Evolutionary conservation across 2,329 filamentous ascomycete species (phyloP).

Genomic region (Alternaria metachromatica): DNA sequence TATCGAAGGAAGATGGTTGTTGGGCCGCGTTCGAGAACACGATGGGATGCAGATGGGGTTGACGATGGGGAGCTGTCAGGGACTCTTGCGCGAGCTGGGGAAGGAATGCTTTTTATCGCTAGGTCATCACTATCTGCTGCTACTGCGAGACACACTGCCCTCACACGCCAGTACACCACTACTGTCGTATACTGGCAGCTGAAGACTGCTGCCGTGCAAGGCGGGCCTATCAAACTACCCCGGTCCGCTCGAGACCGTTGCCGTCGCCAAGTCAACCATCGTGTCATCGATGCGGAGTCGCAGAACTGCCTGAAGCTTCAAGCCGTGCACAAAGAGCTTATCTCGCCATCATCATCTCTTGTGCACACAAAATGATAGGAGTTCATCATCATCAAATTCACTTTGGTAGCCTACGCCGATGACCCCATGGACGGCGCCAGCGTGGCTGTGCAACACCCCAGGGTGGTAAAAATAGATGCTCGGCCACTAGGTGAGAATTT

Average conservation of each 20-base stretch:
- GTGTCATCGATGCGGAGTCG: neutral
- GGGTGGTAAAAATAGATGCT: slow-evolving; percentile 10
- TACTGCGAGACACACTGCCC: slow-evolving; percentile 13
- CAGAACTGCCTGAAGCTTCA: neutral
- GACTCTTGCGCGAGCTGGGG: neutral
- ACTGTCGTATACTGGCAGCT: slow-evolving; percentile 24
- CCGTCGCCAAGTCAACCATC: neutral
- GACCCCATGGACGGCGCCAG: neutral
- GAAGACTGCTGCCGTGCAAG: slow-evolving; percentile 28
- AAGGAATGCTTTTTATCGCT: neutral
- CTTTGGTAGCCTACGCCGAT: neutral
- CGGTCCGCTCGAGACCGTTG: slow-evolving; percentile 17
- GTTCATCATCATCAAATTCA: neutral
- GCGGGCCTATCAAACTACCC: slow-evolving; percentile 20
- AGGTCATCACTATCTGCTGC: neutral
- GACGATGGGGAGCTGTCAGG: neutral
- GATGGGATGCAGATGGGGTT: slow-evolving; percentile 1
- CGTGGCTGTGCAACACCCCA: slow-evolving; percentile 8
- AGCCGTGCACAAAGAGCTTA: neutral
- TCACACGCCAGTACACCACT: slow-evolving; percentile 22
- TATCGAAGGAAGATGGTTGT: slow-evolving; percentile 27
- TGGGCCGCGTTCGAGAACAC: slow-evolving; percentile 30
- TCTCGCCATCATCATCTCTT: neutral
- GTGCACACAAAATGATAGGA: neutral
- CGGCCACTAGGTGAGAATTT: slow-evolving; percentile 4